Percentiles rank a stretch among this genome's conserved stretches.
Evolutionary conservation across 306 rosid species (phyloP).

Genomic region (Fragaria vesca): DNA sequence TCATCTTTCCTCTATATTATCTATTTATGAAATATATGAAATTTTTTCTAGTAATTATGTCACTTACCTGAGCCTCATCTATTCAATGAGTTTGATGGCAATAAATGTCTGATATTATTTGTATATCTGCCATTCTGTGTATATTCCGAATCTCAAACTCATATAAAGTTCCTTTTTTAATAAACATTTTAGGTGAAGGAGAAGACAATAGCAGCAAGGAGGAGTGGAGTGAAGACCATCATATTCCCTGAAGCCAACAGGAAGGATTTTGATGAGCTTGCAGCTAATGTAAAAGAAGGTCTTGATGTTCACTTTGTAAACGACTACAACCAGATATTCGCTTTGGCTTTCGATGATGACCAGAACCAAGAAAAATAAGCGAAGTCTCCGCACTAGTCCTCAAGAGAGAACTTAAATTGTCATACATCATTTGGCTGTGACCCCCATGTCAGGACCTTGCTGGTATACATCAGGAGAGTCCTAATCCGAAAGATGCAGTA

Average conservation of each 20-base stretch:
- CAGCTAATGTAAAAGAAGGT: constrained; percentile 86
- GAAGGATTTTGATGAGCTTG: constrained; percentile 92
- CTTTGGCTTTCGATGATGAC: constrained; percentile 63
- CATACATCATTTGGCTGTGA: background rate
- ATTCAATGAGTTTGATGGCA: background rate
- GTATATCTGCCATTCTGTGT: background rate
- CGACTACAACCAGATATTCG: constrained; percentile 67
- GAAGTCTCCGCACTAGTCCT: constrained; percentile 14
- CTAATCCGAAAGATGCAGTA: background rate
- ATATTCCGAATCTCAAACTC: constrained; percentile 24
- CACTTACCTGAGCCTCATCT: background rate
- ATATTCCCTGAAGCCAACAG: constrained; percentile 87
- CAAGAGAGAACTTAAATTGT: constrained; percentile 27
- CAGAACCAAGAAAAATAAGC: constrained; percentile 30
- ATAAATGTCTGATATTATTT: background rate
- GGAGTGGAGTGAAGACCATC: constrained; percentile 83
- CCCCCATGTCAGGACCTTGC: constrained; percentile 35
- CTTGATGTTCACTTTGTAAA: constrained; percentile 94
- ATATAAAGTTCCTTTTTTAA: constrained; percentile 22
- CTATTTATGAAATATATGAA: background rate
- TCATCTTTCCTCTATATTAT: background rate
- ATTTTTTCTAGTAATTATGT: background rate
- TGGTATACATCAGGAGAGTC: constrained; percentile 14
- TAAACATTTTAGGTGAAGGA: constrained; percentile 76
- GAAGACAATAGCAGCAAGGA: constrained; percentile 93